Conservation (phyloP, 352 stramenopile species). For the Globisporangium takayamanum region DNA sequence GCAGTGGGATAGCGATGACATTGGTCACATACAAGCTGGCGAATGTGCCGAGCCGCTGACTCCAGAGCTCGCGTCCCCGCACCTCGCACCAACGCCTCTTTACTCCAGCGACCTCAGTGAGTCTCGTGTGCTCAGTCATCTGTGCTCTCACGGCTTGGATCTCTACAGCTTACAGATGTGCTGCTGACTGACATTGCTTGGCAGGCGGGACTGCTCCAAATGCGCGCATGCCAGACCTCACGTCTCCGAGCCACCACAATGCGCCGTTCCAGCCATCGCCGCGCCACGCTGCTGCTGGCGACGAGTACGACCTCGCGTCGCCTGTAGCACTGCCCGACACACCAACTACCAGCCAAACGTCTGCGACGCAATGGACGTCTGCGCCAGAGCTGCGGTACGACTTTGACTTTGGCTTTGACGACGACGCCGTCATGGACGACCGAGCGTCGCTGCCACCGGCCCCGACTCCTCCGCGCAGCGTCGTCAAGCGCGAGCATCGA, state of each 20-base stretch:
- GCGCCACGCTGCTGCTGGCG: conserved; percentile 22
- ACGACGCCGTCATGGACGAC: background rate
- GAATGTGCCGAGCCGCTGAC: conserved; percentile 5
- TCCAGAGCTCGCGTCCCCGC: background rate
- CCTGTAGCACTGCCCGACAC: conserved; percentile 50
- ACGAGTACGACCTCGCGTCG: conserved; percentile 63
- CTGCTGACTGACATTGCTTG: background rate
- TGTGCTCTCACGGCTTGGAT: too few relatives aligned
- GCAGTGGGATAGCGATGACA: conserved; percentile 35
- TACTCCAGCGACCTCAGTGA: background rate
- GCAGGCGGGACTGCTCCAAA: background rate
- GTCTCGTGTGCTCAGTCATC: too few relatives aligned
- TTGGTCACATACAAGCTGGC: too few relatives aligned
- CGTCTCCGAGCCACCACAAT: conserved; percentile 35
- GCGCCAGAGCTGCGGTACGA: conserved; percentile 16
- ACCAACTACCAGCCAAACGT: conserved; percentile 11
- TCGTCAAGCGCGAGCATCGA: conserved; percentile 5
- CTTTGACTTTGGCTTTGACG: background rate
- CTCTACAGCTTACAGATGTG: too few relatives aligned
- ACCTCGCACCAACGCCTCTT: background rate
- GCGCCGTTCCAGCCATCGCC: conserved; percentile 32
- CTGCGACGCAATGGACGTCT: background rate
- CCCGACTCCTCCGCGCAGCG: conserved; percentile 5
- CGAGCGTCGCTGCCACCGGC: background rate
- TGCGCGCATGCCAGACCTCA: conserved; percentile 18